Evolutionary conservation across 1,284 basidiomycete species (phyloP).

Genomic region (Thelephora terrestris): DNA sequence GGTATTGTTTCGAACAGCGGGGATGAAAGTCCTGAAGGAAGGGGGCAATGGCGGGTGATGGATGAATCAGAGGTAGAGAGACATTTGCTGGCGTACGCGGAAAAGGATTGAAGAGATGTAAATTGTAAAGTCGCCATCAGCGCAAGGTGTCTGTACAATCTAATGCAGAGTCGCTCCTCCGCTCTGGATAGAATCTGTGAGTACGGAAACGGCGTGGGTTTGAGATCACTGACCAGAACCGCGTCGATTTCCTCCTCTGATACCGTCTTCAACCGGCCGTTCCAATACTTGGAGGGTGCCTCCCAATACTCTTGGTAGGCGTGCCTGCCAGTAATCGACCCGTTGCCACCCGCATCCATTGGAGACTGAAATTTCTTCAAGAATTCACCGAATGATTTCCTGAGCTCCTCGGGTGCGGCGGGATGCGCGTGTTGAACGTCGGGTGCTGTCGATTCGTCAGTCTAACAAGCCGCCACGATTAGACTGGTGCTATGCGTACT

Average conservation of each 20-base stretch:
- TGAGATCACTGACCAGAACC: conserved; percentile 50
- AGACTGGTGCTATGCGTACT: conserved; percentile 27
- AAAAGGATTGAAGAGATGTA: conserved; percentile 66
- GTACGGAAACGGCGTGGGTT: neutral
- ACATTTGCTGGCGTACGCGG: conserved; percentile 83
- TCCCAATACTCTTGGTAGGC: conserved; percentile 70
- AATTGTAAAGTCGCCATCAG: neutral
- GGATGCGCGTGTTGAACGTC: conserved; percentile 65
- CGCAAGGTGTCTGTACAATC: neutral
- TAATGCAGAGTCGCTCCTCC: conserved; percentile 13
- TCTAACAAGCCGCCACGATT: neutral
- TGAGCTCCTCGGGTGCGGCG: conserved; percentile 61
- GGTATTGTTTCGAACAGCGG: conserved; percentile 69
- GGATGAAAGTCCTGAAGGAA: conserved; percentile 55
- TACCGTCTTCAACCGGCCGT: conserved; percentile 41
- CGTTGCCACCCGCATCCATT: neutral
- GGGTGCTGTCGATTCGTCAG: conserved; percentile 32
- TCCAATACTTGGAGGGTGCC: conserved; percentile 65
- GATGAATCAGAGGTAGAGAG: conserved; percentile 75
- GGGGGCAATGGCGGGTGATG: conserved; percentile 80
- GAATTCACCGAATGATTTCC: conserved; percentile 51
- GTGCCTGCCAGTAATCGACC: conserved; percentile 10
- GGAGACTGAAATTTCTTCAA: conserved; percentile 40
- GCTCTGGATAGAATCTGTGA: neutral
- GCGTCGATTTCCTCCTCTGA: conserved; percentile 70